These are phyloP conservation scores for Karstenula rhodostoma DNA, from an alignment of 2,329 filamentous ascomycete species.

Conservation along the genomic window DNA sequence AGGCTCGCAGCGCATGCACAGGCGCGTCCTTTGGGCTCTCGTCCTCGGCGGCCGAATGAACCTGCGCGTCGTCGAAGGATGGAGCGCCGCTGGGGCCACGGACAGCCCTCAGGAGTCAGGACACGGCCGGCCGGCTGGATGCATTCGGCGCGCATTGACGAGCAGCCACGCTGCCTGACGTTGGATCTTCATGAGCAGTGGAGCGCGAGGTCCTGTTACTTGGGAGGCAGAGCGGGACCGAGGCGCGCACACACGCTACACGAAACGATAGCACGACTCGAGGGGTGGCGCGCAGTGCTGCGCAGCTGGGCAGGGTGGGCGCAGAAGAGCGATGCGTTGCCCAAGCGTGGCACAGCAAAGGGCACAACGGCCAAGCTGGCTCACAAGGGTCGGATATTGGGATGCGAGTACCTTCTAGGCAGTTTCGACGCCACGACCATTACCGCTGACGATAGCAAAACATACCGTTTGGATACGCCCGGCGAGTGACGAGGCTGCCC, in stretches of 20 bases:
- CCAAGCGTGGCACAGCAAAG: conserved; percentile 33
- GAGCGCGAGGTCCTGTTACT: conserved; percentile 16
- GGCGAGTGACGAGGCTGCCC: conserved; percentile 17
- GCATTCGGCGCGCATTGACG: conserved; percentile 31
- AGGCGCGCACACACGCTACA: conserved; percentile 13
- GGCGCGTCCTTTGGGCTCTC: conserved; percentile 5
- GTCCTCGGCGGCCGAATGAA: conserved; percentile 30
- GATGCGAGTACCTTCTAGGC: conserved; percentile 33
- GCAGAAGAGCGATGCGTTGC: conserved; percentile 13
- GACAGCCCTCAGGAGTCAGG: neutral
- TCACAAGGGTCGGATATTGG: conserved; percentile 15
- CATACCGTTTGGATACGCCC: conserved; percentile 11
- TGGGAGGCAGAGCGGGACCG: conserved; percentile 8
- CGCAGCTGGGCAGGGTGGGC: conserved; percentile 19
- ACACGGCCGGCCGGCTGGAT: conserved; percentile 23
- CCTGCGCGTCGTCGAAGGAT: conserved; percentile 26
- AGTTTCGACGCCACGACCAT: conserved; percentile 25
- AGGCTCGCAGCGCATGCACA: neutral
- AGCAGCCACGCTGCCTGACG: conserved; percentile 30
- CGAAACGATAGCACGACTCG: conserved; percentile 18
- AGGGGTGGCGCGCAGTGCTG: neutral
- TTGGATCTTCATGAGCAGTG: conserved; percentile 21
- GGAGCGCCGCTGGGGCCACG: conserved; percentile 30
- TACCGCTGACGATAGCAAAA: conserved; percentile 14
- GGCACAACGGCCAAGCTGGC: conserved; percentile 3